Percentiles rank a stretch among this genome's conserved stretches.
Evolutionary conservation across 345 rosid species (phyloP).

Genomic region (Garcia nutans): DNA sequence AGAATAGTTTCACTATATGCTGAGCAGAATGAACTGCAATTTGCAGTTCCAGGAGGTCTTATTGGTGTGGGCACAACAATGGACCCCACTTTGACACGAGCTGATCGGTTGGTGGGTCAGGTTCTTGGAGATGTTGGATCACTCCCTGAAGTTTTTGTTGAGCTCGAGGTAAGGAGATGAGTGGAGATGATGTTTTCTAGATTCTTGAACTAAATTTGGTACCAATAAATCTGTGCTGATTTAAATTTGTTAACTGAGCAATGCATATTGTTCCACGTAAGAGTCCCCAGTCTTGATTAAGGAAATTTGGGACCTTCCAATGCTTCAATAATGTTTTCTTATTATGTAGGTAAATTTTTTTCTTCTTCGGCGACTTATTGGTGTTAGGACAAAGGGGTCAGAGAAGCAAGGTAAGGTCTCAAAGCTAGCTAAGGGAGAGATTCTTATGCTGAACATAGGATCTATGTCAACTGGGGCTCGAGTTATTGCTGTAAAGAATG

Average conservation of each 20-base stretch:
- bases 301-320: no score
- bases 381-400: conserved; percentile 92
- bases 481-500: conserved; percentile 77
- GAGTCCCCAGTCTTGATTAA: no score
- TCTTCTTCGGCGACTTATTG: conserved; percentile 76
- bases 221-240: not conserved
- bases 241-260: not conserved
- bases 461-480: conserved; percentile 97
- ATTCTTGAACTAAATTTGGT: not conserved
- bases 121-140: conserved; percentile 95
- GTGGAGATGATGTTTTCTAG: not conserved
- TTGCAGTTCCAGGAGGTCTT: conserved; percentile 97
- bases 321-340: not conserved
- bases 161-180: conserved; percentile 69
- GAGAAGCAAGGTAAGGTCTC: conserved; percentile 94
- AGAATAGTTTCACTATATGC: conserved; percentile 81
- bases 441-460: conserved; percentile 90
- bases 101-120: conserved; percentile 94
- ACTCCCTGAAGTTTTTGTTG: conserved; percentile 86
- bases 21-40: conserved; percentile 93
- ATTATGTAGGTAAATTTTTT: conserved; percentile 74
- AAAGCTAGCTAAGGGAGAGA: conserved; percentile 84
- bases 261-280: not conserved
- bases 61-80: conserved; percentile 97
- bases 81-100: conserved; percentile 97